Conservation (phyloP, 2,329 filamentous ascomycete species). For the Metarhizium sp. region DNA sequence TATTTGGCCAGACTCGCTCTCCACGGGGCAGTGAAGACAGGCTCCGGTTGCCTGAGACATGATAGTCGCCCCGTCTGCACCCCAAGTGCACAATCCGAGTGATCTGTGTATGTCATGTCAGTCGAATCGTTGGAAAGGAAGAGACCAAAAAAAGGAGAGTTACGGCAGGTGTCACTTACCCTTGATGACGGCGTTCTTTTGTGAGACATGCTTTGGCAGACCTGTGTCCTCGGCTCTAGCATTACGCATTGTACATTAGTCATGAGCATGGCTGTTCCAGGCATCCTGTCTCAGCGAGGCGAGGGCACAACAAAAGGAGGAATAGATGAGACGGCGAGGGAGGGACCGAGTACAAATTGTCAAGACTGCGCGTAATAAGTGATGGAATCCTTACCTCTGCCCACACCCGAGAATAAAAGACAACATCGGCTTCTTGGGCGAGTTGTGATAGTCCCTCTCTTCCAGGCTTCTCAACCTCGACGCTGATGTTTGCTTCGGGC, state of each 20-base stretch:
- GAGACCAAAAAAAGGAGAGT: background rate
- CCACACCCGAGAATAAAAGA: constrained; percentile 68
- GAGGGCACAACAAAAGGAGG: background rate
- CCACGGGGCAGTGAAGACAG: constrained; percentile 30
- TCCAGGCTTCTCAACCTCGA: constrained; percentile 64
- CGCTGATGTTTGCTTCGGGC: constrained; percentile 46
- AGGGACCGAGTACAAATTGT: background rate
- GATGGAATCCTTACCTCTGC: constrained; percentile 43
- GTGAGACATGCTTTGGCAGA: constrained; percentile 42
- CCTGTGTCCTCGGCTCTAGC: constrained; percentile 27
- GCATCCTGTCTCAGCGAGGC: background rate
- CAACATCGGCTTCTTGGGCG: constrained; percentile 54
- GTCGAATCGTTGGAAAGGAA: background rate
- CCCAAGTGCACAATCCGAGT: constrained; percentile 50
- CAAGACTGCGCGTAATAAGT: background rate
- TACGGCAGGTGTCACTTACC: constrained; percentile 27
- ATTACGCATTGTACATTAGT: background rate
- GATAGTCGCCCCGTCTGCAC: constrained; percentile 35
- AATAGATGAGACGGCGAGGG: background rate
- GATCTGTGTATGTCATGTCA: constrained; percentile 22
- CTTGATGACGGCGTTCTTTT: constrained; percentile 30
- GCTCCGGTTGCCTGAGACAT: constrained; percentile 19
- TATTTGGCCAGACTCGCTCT: constrained; percentile 11
- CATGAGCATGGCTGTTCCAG: background rate
- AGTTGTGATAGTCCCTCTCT: constrained; percentile 50